Conservation (phyloP, 805 yeast genomes). For the Wickerhamiella galacta region DNA sequence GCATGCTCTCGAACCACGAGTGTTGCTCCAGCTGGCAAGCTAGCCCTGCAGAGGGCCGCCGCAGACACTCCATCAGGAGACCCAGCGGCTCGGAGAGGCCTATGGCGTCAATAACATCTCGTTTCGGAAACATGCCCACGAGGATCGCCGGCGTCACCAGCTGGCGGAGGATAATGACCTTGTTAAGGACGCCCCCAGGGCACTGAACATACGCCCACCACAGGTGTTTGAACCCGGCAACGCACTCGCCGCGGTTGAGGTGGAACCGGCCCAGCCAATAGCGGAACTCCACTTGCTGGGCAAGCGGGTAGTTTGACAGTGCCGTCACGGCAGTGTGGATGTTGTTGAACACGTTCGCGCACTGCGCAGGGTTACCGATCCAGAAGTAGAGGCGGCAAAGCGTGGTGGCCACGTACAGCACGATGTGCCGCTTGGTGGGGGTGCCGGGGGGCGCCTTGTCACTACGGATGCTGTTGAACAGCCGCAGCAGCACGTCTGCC, state of each 20-base stretch:
- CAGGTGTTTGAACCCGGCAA: conserved; percentile 25
- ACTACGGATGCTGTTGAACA: conserved; percentile 46
- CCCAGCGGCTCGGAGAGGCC: conserved; percentile 24
- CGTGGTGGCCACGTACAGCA: conserved; percentile 36
- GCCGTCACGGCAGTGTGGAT: conserved; percentile 26
- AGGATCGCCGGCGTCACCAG: conserved; percentile 37
- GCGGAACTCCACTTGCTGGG: conserved; percentile 17
- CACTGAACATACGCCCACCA: conserved; percentile 35
- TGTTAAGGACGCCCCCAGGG: conserved; percentile 22
- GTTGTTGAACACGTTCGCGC: conserved; percentile 74
- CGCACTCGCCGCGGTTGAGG: conserved; percentile 8
- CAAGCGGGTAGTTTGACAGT: conserved; percentile 8
- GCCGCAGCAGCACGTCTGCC: conserved; percentile 37
- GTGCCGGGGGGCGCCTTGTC: conserved; percentile 16
- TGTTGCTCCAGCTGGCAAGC: conserved; percentile 19
- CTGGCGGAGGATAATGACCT: conserved; percentile 28
- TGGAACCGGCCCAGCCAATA: conserved; percentile 23
- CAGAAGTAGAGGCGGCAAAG: conserved; percentile 39
- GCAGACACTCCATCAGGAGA: conserved; percentile 24
- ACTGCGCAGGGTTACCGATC: conserved; percentile 26
- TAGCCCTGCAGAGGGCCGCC: conserved; percentile 30
- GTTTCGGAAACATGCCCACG: conserved; percentile 37
- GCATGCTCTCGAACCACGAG: conserved; percentile 14
- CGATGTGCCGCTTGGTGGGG: conserved; percentile 29
- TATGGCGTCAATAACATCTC: conserved; percentile 15